Conservation (phyloP, 2,329 filamentous ascomycete genomes). For the Aureobasidium musti region DNA sequence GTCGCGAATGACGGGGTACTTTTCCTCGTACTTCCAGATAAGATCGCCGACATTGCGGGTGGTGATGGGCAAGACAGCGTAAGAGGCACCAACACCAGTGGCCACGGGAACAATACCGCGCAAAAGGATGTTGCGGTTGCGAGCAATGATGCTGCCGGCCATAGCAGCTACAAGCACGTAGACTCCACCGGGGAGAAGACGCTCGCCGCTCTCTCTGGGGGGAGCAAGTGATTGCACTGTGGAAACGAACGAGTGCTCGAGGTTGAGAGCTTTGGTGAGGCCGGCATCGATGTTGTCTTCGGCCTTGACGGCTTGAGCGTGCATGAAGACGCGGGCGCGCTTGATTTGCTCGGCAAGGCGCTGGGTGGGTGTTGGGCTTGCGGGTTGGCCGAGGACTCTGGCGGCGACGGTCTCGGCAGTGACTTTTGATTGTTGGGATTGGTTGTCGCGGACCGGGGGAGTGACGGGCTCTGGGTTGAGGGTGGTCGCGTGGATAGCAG, state of each 20-base stretch:
- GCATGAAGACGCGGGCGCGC: conserved; percentile 74
- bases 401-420: conserved; percentile 34
- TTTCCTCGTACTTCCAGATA: conserved; percentile 90
- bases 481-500: conserved; percentile 40
- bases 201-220: conserved; percentile 79
- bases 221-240: conserved; percentile 89
- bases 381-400: conserved; percentile 38
- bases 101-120: conserved; percentile 74
- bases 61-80: conserved; percentile 82
- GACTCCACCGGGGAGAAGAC: conserved; percentile 82
- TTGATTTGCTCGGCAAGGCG: conserved; percentile 82
- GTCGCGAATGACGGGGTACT: conserved; percentile 78
- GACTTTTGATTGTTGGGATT: conserved; percentile 39
- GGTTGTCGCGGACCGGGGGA: conserved; percentile 50
- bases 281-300: conserved; percentile 82
- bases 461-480: conserved; percentile 45
- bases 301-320: conserved; percentile 69
- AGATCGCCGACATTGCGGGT: conserved; percentile 85
- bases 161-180: conserved; percentile 94
- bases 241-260: conserved; percentile 86
- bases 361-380: conserved; percentile 77
- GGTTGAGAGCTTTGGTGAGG: conserved; percentile 76
- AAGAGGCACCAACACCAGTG: conserved; percentile 79
- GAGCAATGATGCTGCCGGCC: conserved; percentile 87
- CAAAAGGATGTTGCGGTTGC: conserved; percentile 83